Percentiles rank a stretch among this genome's conserved stretches.
These are phyloP conservation scores for Entonaema liquescens DNA, from an alignment of 495 filamentous ascomycete species.

Conservation along the genomic window DNA sequence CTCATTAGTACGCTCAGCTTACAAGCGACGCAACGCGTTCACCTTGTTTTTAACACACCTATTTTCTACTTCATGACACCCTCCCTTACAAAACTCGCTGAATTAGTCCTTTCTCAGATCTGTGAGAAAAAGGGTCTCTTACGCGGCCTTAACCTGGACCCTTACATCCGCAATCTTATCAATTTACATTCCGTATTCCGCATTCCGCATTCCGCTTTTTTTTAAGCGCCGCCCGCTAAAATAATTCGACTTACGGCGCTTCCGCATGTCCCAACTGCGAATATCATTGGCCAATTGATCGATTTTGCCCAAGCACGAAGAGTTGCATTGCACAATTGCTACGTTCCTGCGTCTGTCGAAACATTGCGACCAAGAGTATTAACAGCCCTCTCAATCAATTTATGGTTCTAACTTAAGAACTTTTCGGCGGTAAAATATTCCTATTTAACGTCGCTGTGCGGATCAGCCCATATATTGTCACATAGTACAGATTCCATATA, in stretches of 20 bases:
- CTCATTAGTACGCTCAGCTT: neutral
- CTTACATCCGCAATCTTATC: slow-evolving; percentile 26
- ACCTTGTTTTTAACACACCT: neutral
- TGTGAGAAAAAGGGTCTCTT: slow-evolving; percentile 23
- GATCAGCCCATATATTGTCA: slow-evolving; percentile 10
- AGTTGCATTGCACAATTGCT: slow-evolving; percentile 33
- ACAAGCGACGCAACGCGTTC: neutral
- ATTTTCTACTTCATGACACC: neutral
- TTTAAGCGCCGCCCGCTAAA: slow-evolving; percentile 31
- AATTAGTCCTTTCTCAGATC: neutral
- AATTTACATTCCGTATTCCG: slow-evolving; percentile 13
- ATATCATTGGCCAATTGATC: slow-evolving; percentile 29
- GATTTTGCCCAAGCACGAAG: slow-evolving; percentile 11
- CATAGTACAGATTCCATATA: neutral
- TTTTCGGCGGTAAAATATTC: slow-evolving; percentile 25
- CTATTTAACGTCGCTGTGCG: neutral
- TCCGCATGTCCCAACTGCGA: slow-evolving; percentile 7
- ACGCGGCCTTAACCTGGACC: slow-evolving; percentile 16
- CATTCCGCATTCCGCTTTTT: slow-evolving; percentile 1
- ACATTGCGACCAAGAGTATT: slow-evolving; percentile 20
- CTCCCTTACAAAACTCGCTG: neutral
- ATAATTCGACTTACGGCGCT: slow-evolving; percentile 32
- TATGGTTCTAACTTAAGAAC: slow-evolving; percentile 32
- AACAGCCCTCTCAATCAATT: slow-evolving; percentile 22
- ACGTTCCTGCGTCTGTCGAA: slow-evolving; percentile 40